phyloP scores from a whole-genome alignment of 1,139 yeast species.

The Magnusiomyces tetraspermus region DNA sequence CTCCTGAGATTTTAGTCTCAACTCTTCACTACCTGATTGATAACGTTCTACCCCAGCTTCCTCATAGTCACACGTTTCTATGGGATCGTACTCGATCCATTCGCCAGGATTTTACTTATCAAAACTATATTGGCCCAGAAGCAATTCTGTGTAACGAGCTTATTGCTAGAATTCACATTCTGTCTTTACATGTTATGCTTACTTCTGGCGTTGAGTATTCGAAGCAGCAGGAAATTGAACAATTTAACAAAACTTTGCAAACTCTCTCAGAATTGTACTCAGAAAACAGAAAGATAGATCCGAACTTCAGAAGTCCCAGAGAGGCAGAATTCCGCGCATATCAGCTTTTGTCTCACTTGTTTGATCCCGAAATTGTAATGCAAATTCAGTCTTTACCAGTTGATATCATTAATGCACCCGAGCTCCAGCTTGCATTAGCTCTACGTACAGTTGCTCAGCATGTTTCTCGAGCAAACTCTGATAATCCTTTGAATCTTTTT shows the following conservation, averaged over 20 bases:
- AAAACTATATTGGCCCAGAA: slow-evolving; percentile 87
- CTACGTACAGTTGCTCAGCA: slow-evolving; percentile 59
- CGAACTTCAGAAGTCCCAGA: slow-evolving; percentile 44
- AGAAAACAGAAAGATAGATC: slow-evolving; percentile 61
- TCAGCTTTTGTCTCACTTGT: slow-evolving; percentile 64
- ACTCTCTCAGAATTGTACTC: slow-evolving; percentile 81
- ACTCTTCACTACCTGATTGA: slow-evolving; percentile 66
- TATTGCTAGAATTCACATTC: slow-evolving; percentile 79
- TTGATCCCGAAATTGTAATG: slow-evolving; percentile 79
- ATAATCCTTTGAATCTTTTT: slow-evolving; percentile 56
- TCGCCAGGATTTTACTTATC: slow-evolving; percentile 94
- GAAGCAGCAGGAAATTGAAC: slow-evolving; percentile 92
- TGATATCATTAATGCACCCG: slow-evolving; percentile 42
- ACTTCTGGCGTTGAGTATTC: slow-evolving; percentile 65
- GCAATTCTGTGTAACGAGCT: slow-evolving; percentile 89
- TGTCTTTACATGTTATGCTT: slow-evolving; percentile 81
- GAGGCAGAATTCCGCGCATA: slow-evolving; percentile 94
- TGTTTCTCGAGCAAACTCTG: slow-evolving; percentile 36
- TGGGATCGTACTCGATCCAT: slow-evolving; percentile 99
- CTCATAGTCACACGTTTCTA: slow-evolving; percentile 82
- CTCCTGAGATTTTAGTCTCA: slow-evolving; percentile 61
- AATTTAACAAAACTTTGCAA: slow-evolving; percentile 82
- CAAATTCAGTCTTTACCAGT: slow-evolving; percentile 62
- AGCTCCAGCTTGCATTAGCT: slow-evolving; percentile 64
- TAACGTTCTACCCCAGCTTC: slow-evolving; percentile 53